phyloP scores from a whole-genome alignment of 148 eudicot species.

The Mesembryanthemum crystallinum region DNA sequence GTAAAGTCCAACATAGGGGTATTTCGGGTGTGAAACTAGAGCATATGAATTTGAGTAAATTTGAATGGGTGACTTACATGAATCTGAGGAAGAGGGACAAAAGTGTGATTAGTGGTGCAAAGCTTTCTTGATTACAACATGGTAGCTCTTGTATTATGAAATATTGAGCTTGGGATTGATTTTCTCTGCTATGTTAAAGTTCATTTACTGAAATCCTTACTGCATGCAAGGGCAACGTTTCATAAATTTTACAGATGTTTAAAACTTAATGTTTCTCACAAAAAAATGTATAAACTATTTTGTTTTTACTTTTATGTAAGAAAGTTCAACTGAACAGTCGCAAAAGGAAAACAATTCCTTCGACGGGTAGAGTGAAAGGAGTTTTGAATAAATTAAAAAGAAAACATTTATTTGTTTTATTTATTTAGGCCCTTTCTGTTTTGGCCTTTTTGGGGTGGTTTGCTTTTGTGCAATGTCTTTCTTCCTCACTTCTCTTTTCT shows the following conservation, averaged over 20 bases:
- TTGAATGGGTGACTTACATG: background rate
- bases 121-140: background rate
- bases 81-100: background rate
- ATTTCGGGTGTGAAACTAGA: no score
- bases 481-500: background rate
- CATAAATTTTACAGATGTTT: background rate
- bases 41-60: background rate
- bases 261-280: background rate
- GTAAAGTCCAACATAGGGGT: no score
- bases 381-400: background rate
- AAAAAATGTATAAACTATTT: background rate
- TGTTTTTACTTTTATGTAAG: background rate
- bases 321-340: background rate
- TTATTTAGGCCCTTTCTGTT: background rate
- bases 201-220: no score
- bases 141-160: background rate
- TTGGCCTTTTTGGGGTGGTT: background rate
- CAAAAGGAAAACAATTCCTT: background rate
- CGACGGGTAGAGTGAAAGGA: background rate
- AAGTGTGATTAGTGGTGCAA: background rate
- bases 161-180: background rate
- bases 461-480: background rate
- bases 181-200: background rate
- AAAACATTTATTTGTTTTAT: background rate
- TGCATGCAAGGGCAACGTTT: background rate